Conservation (phyloP, 441 rosid genomes). For the Pelargonium australe region DNA sequence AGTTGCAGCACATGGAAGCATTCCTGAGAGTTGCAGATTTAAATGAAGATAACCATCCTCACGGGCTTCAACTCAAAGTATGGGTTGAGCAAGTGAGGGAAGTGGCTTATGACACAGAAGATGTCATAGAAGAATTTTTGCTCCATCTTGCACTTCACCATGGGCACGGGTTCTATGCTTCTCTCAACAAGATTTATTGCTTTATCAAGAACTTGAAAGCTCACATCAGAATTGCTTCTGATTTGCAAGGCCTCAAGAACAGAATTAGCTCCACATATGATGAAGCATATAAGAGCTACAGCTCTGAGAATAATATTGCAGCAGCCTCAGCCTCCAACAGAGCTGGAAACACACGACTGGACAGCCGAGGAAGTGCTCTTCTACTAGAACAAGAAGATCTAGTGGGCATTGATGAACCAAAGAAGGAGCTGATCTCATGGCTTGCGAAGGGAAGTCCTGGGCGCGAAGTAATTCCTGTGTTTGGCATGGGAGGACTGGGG, state of each 20-base stretch:
- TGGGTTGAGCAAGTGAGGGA: slow-evolving; percentile 45
- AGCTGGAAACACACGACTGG: slow-evolving; percentile 10
- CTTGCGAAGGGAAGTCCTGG: background rate
- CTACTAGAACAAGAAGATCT: slow-evolving; percentile 30
- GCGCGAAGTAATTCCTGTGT: background rate
- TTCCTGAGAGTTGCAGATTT: slow-evolving; percentile 35
- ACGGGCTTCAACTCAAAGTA: slow-evolving; percentile 29
- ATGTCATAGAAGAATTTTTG: slow-evolving; percentile 40
- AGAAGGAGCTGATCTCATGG: slow-evolving; percentile 22
- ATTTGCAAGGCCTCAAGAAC: slow-evolving; percentile 20
- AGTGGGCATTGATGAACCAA: slow-evolving; percentile 34
- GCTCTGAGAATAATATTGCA: slow-evolving; percentile 19
- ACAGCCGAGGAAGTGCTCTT: slow-evolving; percentile 30
- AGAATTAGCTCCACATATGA: slow-evolving; percentile 22
- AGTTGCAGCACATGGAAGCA: slow-evolving; percentile 30
- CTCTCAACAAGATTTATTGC: slow-evolving; percentile 18
- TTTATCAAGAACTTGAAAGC: slow-evolving; percentile 28
- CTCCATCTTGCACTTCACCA: slow-evolving; percentile 20
- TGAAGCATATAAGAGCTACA: slow-evolving; percentile 23
- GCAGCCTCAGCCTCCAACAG: slow-evolving; percentile 16
- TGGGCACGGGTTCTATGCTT: slow-evolving; percentile 16
- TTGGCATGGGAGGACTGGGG: slow-evolving; percentile 33
- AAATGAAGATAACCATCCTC: slow-evolving; percentile 24
- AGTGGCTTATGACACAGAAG: slow-evolving; percentile 37
- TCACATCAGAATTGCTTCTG: slow-evolving; percentile 26